Evolutionary conservation across 208 protist genomes (phyloP).

Genomic region (Leishmania arabica): DNA sequence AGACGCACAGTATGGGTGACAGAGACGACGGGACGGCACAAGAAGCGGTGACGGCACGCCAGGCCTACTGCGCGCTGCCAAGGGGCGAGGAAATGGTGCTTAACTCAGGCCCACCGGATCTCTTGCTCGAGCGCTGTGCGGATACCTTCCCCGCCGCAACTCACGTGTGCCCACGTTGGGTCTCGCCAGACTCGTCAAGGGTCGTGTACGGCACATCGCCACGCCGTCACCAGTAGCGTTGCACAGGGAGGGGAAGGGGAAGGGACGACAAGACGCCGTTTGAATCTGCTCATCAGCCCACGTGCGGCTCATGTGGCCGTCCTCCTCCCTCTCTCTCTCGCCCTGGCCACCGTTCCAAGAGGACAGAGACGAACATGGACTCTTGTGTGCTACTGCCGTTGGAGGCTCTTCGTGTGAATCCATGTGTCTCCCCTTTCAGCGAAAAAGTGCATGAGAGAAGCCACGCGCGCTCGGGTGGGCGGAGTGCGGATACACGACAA

Average conservation of each 20-base stretch:
- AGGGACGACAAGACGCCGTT: not conserved
- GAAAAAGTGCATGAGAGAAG: not conserved
- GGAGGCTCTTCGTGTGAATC: not conserved
- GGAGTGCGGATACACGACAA: not conserved
- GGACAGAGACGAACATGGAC: not conserved
- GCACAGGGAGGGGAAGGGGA: not conserved
- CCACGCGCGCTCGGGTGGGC: not conserved
- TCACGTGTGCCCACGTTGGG: conserved; percentile 22
- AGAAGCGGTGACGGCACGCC: not conserved
- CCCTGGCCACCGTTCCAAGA: not conserved
- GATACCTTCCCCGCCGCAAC: not conserved
- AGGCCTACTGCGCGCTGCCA: not conserved
- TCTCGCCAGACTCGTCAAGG: conserved; percentile 27
- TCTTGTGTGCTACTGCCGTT: not conserved
- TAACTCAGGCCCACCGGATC: not conserved
- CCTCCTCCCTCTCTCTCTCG: not conserved
- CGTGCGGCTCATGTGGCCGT: not conserved
- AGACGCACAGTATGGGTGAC: not conserved
- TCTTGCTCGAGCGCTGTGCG: not conserved
- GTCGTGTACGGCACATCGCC: conserved; percentile 28
- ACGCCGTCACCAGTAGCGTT: not conserved
- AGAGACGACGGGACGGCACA: not conserved
- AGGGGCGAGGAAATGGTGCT: too few relatives aligned
- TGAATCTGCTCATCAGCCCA: not conserved
- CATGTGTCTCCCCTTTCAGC: not conserved